Evolutionary conservation across 2,329 filamentous ascomycete genomes (phyloP), one percentile per base, ranked within the genome.

Genomic region (Chaetomium globosum): DNA sequence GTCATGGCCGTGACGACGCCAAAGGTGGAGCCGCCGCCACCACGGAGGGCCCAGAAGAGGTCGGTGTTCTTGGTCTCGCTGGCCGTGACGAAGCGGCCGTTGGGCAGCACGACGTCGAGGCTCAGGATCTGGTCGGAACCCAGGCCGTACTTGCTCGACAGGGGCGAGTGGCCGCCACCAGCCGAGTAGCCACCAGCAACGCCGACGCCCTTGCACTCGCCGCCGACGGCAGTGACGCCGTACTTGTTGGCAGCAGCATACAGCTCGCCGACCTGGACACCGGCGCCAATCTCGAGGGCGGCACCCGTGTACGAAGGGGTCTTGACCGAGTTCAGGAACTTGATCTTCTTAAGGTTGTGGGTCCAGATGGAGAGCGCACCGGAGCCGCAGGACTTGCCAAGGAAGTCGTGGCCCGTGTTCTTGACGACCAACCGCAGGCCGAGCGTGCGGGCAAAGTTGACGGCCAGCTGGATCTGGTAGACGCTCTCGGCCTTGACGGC

Each of bases 371-470:
- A 68, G 51, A 80, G 72, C 0, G 78, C 72, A 5, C 78, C 77
- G 53, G 74, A 75, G n/a, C 78, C 78, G 6, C 68, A 58, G 1
- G 73, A 76, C 70, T 77, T 77, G 59, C 73, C 77, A 43, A 77
- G 75, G 69, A 81, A 84, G 68, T 84, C 82, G 69, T 85, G 83
- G 31, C 82, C 83, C 0, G 82, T 85, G 74, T 85, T 83, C 73
- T 79, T 79, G 64, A 80, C 71, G 10, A 79, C 72, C 6, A 80
- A 69, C 10, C 78, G 73, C 1, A 80, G 59, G 59, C 77, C 75
- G 60, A 70, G 70, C 52, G 77, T 77, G n/a, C 78, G 72, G 0
- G 78, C 78, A 70, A 80, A 79, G 67, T 80, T 79, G 52, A 80
- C 74, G 5, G 75, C 76, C 0, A 75, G 72, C 71, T 79, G 78